phyloP scores from a whole-genome alignment of 2,329 filamentous ascomycete genomes.

The Aspergillus calidoustus region DNA sequence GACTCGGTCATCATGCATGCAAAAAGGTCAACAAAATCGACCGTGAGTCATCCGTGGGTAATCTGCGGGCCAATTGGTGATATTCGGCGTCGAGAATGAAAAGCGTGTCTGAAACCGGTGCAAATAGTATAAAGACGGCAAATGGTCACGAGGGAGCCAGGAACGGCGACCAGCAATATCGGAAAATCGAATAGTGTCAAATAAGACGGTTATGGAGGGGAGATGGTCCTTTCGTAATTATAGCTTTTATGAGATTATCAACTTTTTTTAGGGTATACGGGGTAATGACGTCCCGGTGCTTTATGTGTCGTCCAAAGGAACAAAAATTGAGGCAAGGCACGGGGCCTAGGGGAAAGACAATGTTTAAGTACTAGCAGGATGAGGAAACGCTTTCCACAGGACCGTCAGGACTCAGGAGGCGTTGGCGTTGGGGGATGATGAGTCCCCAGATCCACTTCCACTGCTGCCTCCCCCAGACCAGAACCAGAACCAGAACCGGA shows the following conservation, averaged over 20 bases:
- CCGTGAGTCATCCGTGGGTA: slow-evolving; percentile 23
- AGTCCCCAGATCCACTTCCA: slow-evolving; percentile 30
- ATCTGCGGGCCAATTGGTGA: slow-evolving; percentile 4
- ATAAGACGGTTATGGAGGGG: slow-evolving; percentile 27
- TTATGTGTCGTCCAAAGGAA: slow-evolving; percentile 25
- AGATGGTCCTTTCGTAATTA: slow-evolving; percentile 25
- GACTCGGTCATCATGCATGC: slow-evolving; percentile 31
- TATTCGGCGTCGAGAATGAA: not conserved
- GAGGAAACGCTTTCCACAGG: slow-evolving; percentile 13
- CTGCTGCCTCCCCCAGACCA: slow-evolving; percentile 37
- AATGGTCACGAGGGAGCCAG: slow-evolving; percentile 1
- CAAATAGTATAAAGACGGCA: slow-evolving; percentile 1
- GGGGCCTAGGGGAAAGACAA: slow-evolving; percentile 30
- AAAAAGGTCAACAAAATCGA: slow-evolving; percentile 21
- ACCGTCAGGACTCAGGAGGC: slow-evolving; percentile 23
- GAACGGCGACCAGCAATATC: slow-evolving; percentile 7
- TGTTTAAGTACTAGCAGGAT: slow-evolving; percentile 35
- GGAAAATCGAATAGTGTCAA: not conserved
- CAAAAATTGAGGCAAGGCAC: slow-evolving; percentile 27
- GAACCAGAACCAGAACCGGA: slow-evolving; percentile 18
- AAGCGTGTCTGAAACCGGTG: not conserved
- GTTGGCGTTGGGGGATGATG: slow-evolving; percentile 28
- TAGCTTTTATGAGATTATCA: slow-evolving; percentile 14
- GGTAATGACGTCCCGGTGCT: not conserved
- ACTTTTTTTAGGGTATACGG: slow-evolving; percentile 14